Base-by-base conservation (phyloP, 495 filamentous ascomycete genomes). In the Penicillium turbatum region DNA sequence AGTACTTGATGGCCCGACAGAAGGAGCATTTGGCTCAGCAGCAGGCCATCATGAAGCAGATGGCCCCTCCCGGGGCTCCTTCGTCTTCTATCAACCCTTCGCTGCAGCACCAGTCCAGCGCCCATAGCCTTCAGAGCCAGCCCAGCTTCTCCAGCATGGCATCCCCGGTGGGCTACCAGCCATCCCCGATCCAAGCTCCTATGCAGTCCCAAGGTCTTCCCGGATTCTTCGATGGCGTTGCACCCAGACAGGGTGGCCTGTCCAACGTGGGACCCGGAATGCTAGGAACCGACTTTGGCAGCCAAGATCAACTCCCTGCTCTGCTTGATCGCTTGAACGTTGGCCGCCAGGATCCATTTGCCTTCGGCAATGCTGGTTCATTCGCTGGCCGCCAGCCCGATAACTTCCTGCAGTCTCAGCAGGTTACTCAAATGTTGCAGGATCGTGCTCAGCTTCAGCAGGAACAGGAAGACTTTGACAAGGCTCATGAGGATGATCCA, bases 51-150 rank as follows among this genome's bases (percentile, higher is more conserved):
- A 84, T 86, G 66, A 87, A 89, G 66, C 83, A 88, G 68, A 84
- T 87, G 61, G 82, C 82, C 48, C 76, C 87, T 31, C 82, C 84
- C 37, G 82, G 84, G 30, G 72, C 76, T 7, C 70, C 75, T 8
- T 75, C 79, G 11, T 76, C 79, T 36, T 66, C 66, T 8, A 69
- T 76, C 44, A 73, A 76, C 35, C 78, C 71, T 32, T 79, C 73
- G 55, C 78, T 97, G 10, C 90, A 97, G 56, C 95, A 98, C 64
- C 90, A 97, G 62, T 88, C 86, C 1, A 97, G 92, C 62, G 87
- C 88, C 5, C 92, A 97, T 55, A 97, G 93, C 61, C 77, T 98
- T 49, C 93, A 97, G 60, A 96, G 90, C 63, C 92, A 97, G 67
- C 91, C 92, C 10, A 96, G 92, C 68, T 95, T 91, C 60, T 88